A percentile compares a stretch with the other conserved stretches of the same genome.
phyloP scores from a whole-genome alignment of 208 protist genomes.

The Porcisia hertigi region DNA sequence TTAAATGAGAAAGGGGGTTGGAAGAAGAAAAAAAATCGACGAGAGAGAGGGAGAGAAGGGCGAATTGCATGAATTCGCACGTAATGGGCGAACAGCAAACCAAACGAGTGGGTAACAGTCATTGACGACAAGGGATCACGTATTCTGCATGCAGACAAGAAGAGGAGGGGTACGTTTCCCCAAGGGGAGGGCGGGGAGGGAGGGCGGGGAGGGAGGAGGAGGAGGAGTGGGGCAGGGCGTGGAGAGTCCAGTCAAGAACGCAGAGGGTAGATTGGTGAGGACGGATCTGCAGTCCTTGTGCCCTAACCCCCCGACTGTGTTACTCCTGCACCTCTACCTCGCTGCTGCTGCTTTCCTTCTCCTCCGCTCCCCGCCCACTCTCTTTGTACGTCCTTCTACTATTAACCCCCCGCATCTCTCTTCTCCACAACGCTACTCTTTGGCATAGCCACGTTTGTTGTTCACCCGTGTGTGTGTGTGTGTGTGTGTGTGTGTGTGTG shows the following conservation, averaged over 20 bases:
- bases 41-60: not conserved
- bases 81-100: not conserved
- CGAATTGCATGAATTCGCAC: not conserved
- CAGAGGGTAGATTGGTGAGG: not conserved
- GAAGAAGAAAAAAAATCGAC: not conserved
- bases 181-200: not conserved
- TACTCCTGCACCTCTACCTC: not conserved
- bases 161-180: not conserved
- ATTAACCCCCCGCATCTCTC: not conserved
- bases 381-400: not conserved
- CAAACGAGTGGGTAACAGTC: not conserved
- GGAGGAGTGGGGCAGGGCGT: not conserved
- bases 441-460: not conserved
- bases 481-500: not conserved
- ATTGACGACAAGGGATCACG: not conserved
- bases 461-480: not conserved
- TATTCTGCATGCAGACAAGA: not conserved
- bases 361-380: not conserved
- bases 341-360: conserved; percentile 6
- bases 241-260: not conserved
- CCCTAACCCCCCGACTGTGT: not conserved
- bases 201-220: not conserved
- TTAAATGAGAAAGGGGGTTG: not conserved
- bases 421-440: not conserved
- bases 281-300: not conserved